Base-by-base conservation (phyloP, 1,284 basidiomycete species). In the Agroathelia rolfsii region DNA sequence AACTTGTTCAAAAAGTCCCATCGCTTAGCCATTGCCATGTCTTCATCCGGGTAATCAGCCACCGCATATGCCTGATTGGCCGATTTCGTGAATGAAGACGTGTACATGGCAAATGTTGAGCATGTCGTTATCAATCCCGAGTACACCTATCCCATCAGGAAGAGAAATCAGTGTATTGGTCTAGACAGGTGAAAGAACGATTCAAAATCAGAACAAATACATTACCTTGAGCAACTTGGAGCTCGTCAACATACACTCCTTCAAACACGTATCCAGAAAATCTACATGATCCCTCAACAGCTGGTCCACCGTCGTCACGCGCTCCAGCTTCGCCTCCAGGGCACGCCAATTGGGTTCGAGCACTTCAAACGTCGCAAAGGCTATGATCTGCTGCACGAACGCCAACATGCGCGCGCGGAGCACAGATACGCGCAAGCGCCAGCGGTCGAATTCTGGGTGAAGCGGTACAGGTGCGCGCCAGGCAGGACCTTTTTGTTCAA, bases 161-260 rank as follows among this genome's bases (percentile, higher is more conserved):
- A n/a, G n/a, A n/a, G n/a, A n/a, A n/a, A n/a, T n/a, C n/a, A n/a
- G n/a, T n/a, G n/a, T n/a, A n/a, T n/a, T n/a, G n/a, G n/a, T n/a
- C n/a, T n/a, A n/a, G n/a, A n/a, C n/a, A n/a, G n/a, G n/a, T n/a
- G n/a, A n/a, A n/a, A n/a, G n/a, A n/a, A n/a, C n/a, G n/a, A n/a
- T n/a, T n/a, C n/a, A n/a, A n/a, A n/a, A n/a, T n/a, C n/a, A n/a
- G n/a, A n/a, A n/a, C n/a, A n/a, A n/a, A n/a, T n/a, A n/a, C n/a
- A n/a, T 33, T 37, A 87, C 88, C 58, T 72, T 73, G n/a, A 95
- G 68, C 28, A 96, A 58, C 53, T 87, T 92, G 15, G 83, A 77
- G 46, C 86, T 92, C 28, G 93, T 95, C 54, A 96, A 61, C 84
- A 93, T 93, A 52, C 89, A 93, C 62, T 93, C 89, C 57, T 94